Percentiles rank a stretch among this genome's conserved stretches.
phyloP scores from a whole-genome alignment of 495 filamentous ascomycete genomes.

The Tirmania nivea region DNA sequence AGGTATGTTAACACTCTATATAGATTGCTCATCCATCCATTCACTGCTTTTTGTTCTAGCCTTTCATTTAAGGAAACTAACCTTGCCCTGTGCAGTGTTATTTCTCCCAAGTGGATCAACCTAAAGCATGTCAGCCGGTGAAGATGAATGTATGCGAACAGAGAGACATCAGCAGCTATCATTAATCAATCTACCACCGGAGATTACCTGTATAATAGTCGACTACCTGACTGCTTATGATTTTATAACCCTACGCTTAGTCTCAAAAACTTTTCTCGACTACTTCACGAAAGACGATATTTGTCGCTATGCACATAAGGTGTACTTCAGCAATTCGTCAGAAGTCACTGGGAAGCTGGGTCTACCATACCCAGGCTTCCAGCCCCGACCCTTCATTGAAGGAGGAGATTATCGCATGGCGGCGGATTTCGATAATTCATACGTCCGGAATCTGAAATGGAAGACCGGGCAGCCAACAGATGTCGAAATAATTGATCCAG shows the following conservation, averaged over 20 bases:
- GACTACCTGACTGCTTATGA: constrained; percentile 8
- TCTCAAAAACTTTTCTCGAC: constrained; percentile 7
- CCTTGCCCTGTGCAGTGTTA: too few relatives aligned
- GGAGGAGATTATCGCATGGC: constrained; percentile 5
- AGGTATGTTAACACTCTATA: too few relatives aligned
- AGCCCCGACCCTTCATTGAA: neutral
- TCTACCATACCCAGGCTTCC: neutral
- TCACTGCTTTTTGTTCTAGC: too few relatives aligned
- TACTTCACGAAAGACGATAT: constrained; percentile 14
- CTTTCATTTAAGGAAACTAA: too few relatives aligned
- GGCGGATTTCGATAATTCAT: constrained; percentile 10
- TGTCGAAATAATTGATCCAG: constrained; percentile 13
- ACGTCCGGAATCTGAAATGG: constrained; percentile 10
- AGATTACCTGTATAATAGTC: constrained; percentile 8
- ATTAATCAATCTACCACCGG: constrained; percentile 3
- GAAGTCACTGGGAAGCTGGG: neutral
- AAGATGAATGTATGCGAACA: neutral
- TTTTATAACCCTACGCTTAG: constrained; percentile 7
- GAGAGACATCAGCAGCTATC: neutral
- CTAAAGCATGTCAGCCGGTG: too few relatives aligned
- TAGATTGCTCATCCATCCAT: too few relatives aligned
- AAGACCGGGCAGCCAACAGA: constrained; percentile 11
- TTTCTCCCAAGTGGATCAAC: too few relatives aligned
- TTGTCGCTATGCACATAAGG: constrained; percentile 12
- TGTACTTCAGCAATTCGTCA: constrained; percentile 12